Evolutionary conservation across 345 rosid species (phyloP), one percentile per base, ranked within the genome.

Genomic region (Hibiscus syriacus): DNA sequence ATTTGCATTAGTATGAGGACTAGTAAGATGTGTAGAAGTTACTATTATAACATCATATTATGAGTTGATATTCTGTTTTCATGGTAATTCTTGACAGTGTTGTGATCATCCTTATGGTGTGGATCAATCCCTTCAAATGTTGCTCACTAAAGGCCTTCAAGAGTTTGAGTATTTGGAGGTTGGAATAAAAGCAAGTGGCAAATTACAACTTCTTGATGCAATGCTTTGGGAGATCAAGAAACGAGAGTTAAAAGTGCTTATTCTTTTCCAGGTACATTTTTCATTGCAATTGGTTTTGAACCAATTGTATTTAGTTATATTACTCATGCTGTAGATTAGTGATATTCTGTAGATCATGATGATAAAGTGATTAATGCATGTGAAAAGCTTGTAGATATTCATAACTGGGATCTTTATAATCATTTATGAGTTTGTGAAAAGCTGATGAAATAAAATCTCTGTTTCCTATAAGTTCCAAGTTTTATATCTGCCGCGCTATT

Each of bases 111-210:
- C 99, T 13, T 89, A 87, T 78, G 69, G 81, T 72, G 68, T 72
- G 81, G 89, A 91, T 82, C 48, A 76, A 62, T 70, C 74, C 30
- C 71, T 82, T 66, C 85, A 80, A 67, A 48, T 27, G 49, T 64
- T 70, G 55, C 77, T 89, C 58, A 70, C 60, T 27, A 76, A 80
- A 69, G 82, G 79, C 66, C 72, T 78, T 20, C 53, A 70, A 68
- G 54, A 4, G 66, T 69, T 29, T 62, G 79, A 90, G 62, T 39
- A 59, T 67, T 72, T 94, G 74, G 90, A 89, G 75, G 78, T 82
- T 75, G 99, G 86, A 68, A 82, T 86, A 78, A 84, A 88, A 82
- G 99, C 96, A 30, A 87, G 99, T 64, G 97, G 97, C 65, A 94
- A 94, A 79, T 84, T 91, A 68, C 82, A 80, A 62, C 83, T 89